Conservation (phyloP, 1,284 basidiomycete species). For the Trichosporon asahii region DNA sequence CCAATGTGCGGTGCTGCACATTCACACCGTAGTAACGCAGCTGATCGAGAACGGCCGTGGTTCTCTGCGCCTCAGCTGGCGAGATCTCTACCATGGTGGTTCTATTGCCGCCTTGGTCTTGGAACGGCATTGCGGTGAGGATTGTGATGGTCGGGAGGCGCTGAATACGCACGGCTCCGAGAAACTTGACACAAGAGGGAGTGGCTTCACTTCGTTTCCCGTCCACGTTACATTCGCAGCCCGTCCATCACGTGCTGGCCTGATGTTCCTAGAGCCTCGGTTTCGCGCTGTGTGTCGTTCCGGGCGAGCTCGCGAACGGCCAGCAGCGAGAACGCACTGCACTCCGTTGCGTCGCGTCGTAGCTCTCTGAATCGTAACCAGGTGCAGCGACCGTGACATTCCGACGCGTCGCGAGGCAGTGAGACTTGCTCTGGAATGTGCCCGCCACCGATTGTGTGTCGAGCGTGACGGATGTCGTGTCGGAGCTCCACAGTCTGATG, state of each 20-base stretch:
- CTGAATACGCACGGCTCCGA: no score
- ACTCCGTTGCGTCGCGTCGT: neutral
- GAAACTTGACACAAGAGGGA: neutral
- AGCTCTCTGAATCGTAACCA: neutral
- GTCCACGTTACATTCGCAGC: neutral
- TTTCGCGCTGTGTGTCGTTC: neutral
- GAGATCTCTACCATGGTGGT: neutral
- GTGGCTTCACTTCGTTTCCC: neutral
- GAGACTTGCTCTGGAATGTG: neutral
- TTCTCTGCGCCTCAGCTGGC: neutral
- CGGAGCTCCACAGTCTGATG: neutral
- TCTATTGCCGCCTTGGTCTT: no score
- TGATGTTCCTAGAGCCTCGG: no score
- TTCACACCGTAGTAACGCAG: neutral
- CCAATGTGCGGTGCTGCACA: neutral
- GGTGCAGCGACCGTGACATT: neutral
- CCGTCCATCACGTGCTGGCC: neutral
- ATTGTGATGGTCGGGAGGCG: no score
- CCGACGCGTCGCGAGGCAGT: neutral
- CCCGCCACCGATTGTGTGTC: neutral
- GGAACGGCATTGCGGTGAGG: no score
- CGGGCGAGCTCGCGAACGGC: neutral
- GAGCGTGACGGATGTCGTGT: neutral
- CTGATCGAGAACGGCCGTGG: neutral
- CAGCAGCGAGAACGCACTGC: no score